Base-by-base conservation (phyloP, 768 basidiomycete genomes). In the Calocybe gangraenosa region DNA sequence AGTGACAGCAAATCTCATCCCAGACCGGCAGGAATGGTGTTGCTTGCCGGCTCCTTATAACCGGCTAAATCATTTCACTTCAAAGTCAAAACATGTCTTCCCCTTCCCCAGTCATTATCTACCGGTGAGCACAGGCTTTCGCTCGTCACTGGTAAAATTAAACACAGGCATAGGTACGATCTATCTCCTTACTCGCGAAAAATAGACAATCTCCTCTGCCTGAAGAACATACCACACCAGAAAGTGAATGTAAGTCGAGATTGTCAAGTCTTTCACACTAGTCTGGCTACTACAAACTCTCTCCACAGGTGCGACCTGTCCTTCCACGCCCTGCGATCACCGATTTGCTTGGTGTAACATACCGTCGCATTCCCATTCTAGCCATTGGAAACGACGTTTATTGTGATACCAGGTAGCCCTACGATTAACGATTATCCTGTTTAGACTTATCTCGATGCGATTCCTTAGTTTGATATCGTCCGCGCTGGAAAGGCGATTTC, bases 371-470 rank as follows among this genome's bases (percentile, higher is more conserved):
- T 19, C 79, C 80, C 8, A 65, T 82, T 18, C 67, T 81, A 7
- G 76, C 79, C 7, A 76, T 82, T 35, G 80, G 79, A 11, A 76
- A 74, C 52, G 79, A 82, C 53, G 65, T 82, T 2, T 81, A 79
- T 59, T 78, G 75, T 55, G 79, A 81, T 58, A 79, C 76, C 9
- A 71, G 65, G 70, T 63, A 44, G 42, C 15, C 25, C 11, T 11
- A 11, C 11, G 25, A n/a, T n/a, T n/a, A n/a, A n/a, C n/a, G n/a
- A n/a, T 28, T 28, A 11, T 11, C 25, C 25, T 28, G 25, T 28
- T 28, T 28, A 11, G 11, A 28, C 25, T 11, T 28, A 28, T 28
- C 25, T n/a, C 37, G 7, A 14, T 20, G 9, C 19, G 7, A 20
- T 10, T 30, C n/a, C 28, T 17, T 42, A 74, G 69, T 44, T 63